Conservation (phyloP, 257 asterid genomes). For the Capsicum pubescens region DNA sequence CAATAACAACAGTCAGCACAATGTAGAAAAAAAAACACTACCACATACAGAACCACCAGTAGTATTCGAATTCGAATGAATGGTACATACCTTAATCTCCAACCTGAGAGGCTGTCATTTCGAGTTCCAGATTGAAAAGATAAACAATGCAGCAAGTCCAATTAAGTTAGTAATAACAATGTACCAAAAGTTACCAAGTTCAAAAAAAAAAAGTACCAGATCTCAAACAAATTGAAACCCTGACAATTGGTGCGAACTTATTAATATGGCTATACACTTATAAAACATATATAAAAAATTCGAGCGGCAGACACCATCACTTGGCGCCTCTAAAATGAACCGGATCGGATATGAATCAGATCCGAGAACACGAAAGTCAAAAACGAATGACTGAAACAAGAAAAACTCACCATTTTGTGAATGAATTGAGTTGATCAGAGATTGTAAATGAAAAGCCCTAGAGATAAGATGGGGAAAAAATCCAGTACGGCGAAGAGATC, state of each 20-base stretch:
- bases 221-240: constrained; percentile 31
- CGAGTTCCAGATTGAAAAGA: background rate
- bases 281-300: background rate
- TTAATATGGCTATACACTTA: background rate
- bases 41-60: background rate
- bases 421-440: background rate
- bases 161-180: constrained; percentile 27
- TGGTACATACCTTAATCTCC: constrained; percentile 50
- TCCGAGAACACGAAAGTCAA: background rate
- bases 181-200: background rate
- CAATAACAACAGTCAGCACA: constrained; percentile 28
- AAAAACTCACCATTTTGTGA: constrained; percentile 39
- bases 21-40: background rate
- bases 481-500: constrained; percentile 9
- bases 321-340: background rate
- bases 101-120: constrained; percentile 52
- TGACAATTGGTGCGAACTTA: background rate
- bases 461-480: constrained; percentile 32
- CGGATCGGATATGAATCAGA: constrained; percentile 29
- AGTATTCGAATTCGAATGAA: background rate
- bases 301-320: background rate
- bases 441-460: constrained; percentile 35
- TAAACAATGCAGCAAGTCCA: constrained; percentile 17
- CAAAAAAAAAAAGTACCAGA: constrained; percentile 30
- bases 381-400: background rate